Conservation (phyloP, 192 early-diverging fungal species). For the Podila epigama region DNA sequence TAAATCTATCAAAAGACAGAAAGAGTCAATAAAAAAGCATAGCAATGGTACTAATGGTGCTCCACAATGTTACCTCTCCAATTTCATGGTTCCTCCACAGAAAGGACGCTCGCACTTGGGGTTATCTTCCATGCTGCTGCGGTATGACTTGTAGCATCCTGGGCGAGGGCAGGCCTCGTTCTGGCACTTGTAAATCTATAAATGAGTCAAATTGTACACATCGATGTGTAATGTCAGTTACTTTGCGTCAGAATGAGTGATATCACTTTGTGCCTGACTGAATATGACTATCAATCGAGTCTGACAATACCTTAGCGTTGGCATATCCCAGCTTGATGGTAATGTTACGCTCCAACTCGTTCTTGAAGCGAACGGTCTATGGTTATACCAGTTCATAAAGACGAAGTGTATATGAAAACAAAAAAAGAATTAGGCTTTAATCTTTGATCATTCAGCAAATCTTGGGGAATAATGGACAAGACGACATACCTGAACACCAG, state of each 20-base stretch:
- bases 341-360: conserved; percentile 98
- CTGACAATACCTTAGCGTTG: conserved; percentile 84
- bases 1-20: not conserved
- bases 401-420: not conserved
- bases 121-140: conserved; percentile 82
- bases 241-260: not conserved
- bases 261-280: not conserved
- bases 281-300: not conserved
- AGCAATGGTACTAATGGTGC: no score
- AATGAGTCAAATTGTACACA: not conserved
- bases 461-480: not conserved
- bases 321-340: conserved; percentile 99
- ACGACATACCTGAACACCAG: conserved; percentile 83
- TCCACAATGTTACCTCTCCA: conserved; percentile 65
- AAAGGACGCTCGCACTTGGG: conserved; percentile 88
- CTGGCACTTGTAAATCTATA: conserved; percentile 96
- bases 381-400: not conserved
- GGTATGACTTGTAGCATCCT: conserved; percentile 92
- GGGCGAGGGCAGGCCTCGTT: conserved; percentile 93
- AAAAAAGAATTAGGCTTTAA: not conserved
- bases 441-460: not conserved
- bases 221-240: not conserved
- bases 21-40: not conserved
- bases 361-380: conserved; percentile 95
- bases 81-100: conserved; percentile 86